Conservation (phyloP, 2,329 filamentous ascomycete species). For the Paraconiothyrium brasiliense region DNA sequence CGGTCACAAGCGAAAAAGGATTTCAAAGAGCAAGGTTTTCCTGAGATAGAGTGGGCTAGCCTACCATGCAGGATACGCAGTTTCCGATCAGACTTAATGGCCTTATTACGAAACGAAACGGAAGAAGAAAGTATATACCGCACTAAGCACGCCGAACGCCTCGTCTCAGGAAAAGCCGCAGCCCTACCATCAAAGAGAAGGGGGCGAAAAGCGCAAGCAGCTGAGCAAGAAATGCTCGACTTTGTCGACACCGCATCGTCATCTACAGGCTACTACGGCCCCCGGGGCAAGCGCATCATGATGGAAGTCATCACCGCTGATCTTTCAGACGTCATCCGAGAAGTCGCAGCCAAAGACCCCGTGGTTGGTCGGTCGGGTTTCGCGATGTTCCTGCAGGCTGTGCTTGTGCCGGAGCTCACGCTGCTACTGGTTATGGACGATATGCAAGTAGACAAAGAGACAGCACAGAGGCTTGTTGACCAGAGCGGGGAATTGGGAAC, state of each 20-base stretch:
- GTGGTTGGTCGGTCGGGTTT: conserved; percentile 43
- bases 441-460: conserved; percentile 54
- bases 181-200: conserved; percentile 24
- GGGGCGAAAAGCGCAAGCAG: background rate
- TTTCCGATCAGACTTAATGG: conserved; percentile 65
- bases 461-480: conserved; percentile 66
- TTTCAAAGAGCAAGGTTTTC: conserved; percentile 69
- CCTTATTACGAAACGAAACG: conserved; percentile 65
- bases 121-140: conserved; percentile 68
- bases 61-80: conserved; percentile 67
- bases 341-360: conserved; percentile 31
- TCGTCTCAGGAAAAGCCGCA: conserved; percentile 36
- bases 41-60: conserved; percentile 72
- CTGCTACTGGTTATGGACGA: conserved; percentile 67
- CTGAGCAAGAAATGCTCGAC: background rate
- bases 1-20: conserved; percentile 46
- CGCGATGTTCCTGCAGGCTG: conserved; percentile 48
- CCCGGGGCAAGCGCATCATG: conserved; percentile 75
- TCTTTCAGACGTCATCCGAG: conserved; percentile 39
- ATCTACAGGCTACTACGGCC: conserved; percentile 79
- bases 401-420: conserved; percentile 77
- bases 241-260: background rate
- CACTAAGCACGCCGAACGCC: conserved; percentile 57
- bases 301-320: conserved; percentile 56
- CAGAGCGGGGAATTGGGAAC: conserved; percentile 74